Evolutionary conservation across 164 flowering plant species (phyloP).

Genomic region (Magnolia sinica): DNA sequence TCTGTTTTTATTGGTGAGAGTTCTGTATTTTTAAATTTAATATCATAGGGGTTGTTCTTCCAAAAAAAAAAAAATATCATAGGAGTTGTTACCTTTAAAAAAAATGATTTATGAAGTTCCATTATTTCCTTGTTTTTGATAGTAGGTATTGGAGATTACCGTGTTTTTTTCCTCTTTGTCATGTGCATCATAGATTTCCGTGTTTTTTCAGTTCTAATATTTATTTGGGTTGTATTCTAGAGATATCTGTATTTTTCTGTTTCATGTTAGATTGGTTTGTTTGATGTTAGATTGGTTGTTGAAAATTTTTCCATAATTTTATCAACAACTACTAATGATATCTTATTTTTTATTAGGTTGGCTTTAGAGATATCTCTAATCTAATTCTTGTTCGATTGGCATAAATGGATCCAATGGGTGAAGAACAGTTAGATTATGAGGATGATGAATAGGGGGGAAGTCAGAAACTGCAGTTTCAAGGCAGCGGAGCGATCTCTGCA

Average conservation of each 20-base stretch:
- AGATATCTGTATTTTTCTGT: neutral
- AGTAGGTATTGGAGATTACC: constrained; percentile 1
- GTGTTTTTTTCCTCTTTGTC: neutral
- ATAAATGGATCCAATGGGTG: constrained; percentile 56
- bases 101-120: neutral
- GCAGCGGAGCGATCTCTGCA: constrained; percentile 72
- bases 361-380: neutral
- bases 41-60: neutral
- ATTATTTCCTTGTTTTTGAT: neutral
- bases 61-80: neutral
- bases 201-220: neutral
- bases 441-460: constrained; percentile 67
- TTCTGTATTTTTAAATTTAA: too few relatives aligned
- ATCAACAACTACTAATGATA: neutral
- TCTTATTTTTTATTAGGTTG: constrained; percentile 5
- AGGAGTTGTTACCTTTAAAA: neutral
- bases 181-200: neutral
- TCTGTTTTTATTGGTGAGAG: too few relatives aligned
- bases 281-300: neutral
- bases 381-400: too few relatives aligned
- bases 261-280: too few relatives aligned
- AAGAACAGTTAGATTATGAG: constrained; percentile 73
- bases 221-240: neutral
- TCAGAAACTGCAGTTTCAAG: constrained; percentile 63
- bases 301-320: neutral